These are phyloP conservation scores for Nasturtium officinale DNA, from an alignment of 345 rosid genomes.

Conservation along the genomic window DNA sequence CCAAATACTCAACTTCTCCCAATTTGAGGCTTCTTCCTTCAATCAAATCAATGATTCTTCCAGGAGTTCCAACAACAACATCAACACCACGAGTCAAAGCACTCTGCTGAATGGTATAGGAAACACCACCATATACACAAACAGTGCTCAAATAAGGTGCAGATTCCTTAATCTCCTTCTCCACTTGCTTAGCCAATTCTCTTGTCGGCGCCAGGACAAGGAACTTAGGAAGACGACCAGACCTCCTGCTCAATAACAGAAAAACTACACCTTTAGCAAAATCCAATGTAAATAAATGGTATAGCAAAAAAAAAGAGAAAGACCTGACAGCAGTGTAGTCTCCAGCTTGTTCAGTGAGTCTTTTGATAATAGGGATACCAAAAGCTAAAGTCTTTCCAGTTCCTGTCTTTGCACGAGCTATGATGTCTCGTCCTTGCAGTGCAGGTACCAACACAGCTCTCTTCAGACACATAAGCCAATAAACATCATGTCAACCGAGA, in stretches of 20 bases:
- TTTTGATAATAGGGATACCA: conserved; percentile 88
- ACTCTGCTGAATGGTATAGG: conserved; percentile 75
- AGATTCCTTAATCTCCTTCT: conserved; percentile 90
- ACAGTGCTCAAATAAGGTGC: conserved; percentile 82
- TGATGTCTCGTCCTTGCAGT: conserved; percentile 80
- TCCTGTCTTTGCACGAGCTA: conserved; percentile 98
- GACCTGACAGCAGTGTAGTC: conserved; percentile 56
- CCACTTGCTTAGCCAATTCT: conserved; percentile 94
- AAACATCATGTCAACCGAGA: conserved; percentile 12
- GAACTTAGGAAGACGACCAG: conserved; percentile 73
- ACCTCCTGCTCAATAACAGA: conserved; percentile 48
- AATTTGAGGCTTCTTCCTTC: conserved; percentile 73
- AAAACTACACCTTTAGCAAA: conserved; percentile 4
- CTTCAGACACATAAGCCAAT: conserved; percentile 40
- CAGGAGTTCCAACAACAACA: conserved; percentile 98
- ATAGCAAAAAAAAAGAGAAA: background rate
- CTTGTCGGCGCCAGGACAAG: conserved; percentile 91
- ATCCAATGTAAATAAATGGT: background rate
- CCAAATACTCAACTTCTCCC: conserved; percentile 88
- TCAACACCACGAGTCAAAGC: conserved; percentile 92
- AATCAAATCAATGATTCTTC: conserved; percentile 86
- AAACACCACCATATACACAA: conserved; percentile 97
- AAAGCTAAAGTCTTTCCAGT: conserved; percentile 99
- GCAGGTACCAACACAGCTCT: conserved; percentile 93
- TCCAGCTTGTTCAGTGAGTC: conserved; percentile 66